Evolutionary conservation across 768 basidiomycete genomes (phyloP).

Genomic region (Asterophora lycoperdoides): DNA sequence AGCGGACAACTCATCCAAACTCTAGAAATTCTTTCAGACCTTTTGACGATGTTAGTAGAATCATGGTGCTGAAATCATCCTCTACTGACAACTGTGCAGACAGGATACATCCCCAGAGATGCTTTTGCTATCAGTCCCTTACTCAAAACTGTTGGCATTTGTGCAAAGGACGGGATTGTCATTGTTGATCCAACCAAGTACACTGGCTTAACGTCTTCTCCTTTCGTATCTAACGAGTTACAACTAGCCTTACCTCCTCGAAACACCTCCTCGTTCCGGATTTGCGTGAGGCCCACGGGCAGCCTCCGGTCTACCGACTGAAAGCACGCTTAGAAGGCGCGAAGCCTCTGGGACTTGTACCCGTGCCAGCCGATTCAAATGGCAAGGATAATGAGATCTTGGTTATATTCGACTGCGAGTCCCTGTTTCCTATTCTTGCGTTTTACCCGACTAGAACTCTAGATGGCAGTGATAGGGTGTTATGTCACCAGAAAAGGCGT

Average conservation of each 20-base stretch:
- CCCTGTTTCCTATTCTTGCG: background rate
- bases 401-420: slow-evolving; percentile 71
- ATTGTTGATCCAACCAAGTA: slow-evolving; percentile 69
- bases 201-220: slow-evolving; percentile 18
- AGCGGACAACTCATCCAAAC: slow-evolving; percentile 25
- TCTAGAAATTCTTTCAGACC: slow-evolving; percentile 46
- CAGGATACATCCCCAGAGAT: slow-evolving; percentile 69
- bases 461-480: slow-evolving; percentile 61
- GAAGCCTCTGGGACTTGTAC: slow-evolving; percentile 66
- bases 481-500: slow-evolving; percentile 69
- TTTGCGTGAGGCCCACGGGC: slow-evolving; percentile 32
- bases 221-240: background rate
- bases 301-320: slow-evolving; percentile 38
- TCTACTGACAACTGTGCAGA: slow-evolving; percentile 32
- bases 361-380: slow-evolving; percentile 33
- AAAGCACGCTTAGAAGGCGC: slow-evolving; percentile 54
- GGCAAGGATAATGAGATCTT: slow-evolving; percentile 43
- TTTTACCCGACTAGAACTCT: background rate
- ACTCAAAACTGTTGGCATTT: slow-evolving; percentile 59
- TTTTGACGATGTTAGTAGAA: slow-evolving; percentile 57
- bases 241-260: slow-evolving; percentile 36
- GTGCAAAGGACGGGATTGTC: slow-evolving; percentile 59
- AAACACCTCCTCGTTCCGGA: slow-evolving; percentile 55
- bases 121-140: slow-evolving; percentile 57
- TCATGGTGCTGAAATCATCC: background rate